Conservation (phyloP, 345 rosid genomes). For the Leavenworthia alabamica region DNA sequence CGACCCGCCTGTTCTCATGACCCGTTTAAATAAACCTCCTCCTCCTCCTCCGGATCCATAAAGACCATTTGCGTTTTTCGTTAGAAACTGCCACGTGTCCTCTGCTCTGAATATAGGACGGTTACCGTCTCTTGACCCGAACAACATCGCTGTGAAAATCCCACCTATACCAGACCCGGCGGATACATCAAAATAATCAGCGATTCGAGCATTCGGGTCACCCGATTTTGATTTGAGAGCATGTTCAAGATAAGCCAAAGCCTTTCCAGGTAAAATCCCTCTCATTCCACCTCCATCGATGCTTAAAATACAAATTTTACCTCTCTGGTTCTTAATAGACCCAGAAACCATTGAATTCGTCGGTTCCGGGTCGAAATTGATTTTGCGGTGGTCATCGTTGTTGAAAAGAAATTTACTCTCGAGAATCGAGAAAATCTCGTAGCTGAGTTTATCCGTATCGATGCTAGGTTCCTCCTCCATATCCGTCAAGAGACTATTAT, state of each 20-base stretch:
- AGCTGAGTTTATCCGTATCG: constrained; percentile 92
- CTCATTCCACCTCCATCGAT: constrained; percentile 93
- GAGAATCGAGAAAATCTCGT: constrained; percentile 90
- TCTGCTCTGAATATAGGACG: constrained; percentile 75
- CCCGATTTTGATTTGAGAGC: constrained; percentile 77
- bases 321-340: constrained; percentile 74
- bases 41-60: constrained; percentile 28
- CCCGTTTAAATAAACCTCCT: constrained; percentile 40
- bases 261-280: constrained; percentile 84
- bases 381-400: constrained; percentile 37
- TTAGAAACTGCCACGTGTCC: constrained; percentile 86
- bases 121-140: constrained; percentile 60
- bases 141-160: constrained; percentile 83
- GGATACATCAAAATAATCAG: constrained; percentile 88
- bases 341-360: constrained; percentile 27
- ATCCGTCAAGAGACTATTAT: constrained; percentile 35
- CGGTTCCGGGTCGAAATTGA: constrained; percentile 27
- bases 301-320: constrained; percentile 79
- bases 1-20: constrained; percentile 46
- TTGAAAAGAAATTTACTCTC: constrained; percentile 77
- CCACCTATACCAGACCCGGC: constrained; percentile 94
- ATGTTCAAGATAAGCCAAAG: constrained; percentile 73
- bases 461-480: constrained; percentile 95
- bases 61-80: constrained; percentile 56
- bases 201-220: constrained; percentile 78